Conservation (phyloP, 1,139 yeast species). For the Suhomyces yuchorum region DNA sequence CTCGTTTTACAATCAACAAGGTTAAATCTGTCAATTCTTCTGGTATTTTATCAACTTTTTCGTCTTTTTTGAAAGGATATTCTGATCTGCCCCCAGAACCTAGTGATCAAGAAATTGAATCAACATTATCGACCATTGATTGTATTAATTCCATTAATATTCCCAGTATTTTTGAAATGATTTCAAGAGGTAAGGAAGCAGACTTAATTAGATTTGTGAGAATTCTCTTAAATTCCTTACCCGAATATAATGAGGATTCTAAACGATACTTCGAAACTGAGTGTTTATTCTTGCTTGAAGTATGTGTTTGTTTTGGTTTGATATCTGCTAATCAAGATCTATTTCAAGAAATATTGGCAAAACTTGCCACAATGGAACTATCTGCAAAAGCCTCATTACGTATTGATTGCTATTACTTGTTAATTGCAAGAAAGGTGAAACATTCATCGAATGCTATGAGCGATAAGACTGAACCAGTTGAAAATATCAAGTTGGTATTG, state of each 20-base stretch:
- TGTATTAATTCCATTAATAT: constrained; percentile 73
- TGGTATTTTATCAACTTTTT: constrained; percentile 83
- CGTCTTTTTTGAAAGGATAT: constrained; percentile 87
- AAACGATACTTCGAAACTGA: constrained; percentile 57
- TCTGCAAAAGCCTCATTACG: constrained; percentile 36
- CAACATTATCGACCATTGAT: constrained; percentile 78
- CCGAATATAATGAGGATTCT: constrained; percentile 34
- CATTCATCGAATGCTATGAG: constrained; percentile 11
- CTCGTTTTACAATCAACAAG: constrained; percentile 65
- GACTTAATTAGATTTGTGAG: constrained; percentile 24
- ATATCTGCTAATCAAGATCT: constrained; percentile 43
- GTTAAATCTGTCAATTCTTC: constrained; percentile 63
- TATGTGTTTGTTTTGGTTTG: constrained; percentile 52
- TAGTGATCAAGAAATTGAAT: constrained; percentile 85
- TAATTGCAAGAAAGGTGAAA: constrained; percentile 39
- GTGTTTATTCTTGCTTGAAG: constrained; percentile 56
- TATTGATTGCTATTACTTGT: constrained; percentile 42
- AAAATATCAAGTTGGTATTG: constrained; percentile 14
- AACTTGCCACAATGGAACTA: constrained; percentile 25
- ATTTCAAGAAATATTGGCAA: constrained; percentile 27
- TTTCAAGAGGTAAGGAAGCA: constrained; percentile 35
- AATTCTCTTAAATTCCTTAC: constrained; percentile 34
- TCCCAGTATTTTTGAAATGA: constrained; percentile 48
- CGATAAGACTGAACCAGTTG: neutral
- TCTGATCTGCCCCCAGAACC: constrained; percentile 90